Evolutionary conservation across 768 basidiomycete genomes (phyloP), one percentile per base, ranked within the genome.

Genomic region (Mycena olivaceomarginata): DNA sequence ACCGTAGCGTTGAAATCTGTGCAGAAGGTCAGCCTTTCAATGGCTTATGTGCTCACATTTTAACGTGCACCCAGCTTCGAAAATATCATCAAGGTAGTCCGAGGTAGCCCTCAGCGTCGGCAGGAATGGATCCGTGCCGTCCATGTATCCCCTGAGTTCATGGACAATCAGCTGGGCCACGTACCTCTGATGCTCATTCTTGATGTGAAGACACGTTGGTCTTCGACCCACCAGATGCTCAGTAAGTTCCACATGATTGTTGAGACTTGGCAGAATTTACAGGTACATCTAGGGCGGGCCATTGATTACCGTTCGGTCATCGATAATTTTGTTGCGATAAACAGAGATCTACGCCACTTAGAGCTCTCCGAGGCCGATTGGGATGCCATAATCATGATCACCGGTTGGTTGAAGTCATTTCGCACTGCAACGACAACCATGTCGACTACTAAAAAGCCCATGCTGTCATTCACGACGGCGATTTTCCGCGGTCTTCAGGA

Each of bases 401-500:
- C 48, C 31, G 16, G 48, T 11, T 51, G 48, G 66, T 40, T 67
- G 22, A 67, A 67, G 46, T 67, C 66, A 2, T 67, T 53, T 20
- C 48, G 48, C 0, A 67, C 48, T 12, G 66, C 66, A 31, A 67
- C 66, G 8, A 67, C 66, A 37, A 37, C 16, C 12, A 67, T 67
- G 66, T 67, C 66, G 1, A 67, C 46, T 5, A 67, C 66, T 15
- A 67, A 67, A 16, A 67, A 53, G 66, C 66, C 66, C 2, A 67
- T 67, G 66, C 48, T 67, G 5, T 67, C 66, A 13, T 51, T 67
- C 31, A 67, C 66, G 13, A 18, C 66, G 4, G 20, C 48, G 1
- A 67, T 67, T 53, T 51, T 67, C 31, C 66, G 66, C 13, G 48
- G 48, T 13, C 65, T 66, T 13, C 65, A 66, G 25, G 65, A 66